These are phyloP conservation scores for Gigaspora rosea DNA, from an alignment of 192 early-diverging fungal species.

Conservation along the genomic window DNA sequence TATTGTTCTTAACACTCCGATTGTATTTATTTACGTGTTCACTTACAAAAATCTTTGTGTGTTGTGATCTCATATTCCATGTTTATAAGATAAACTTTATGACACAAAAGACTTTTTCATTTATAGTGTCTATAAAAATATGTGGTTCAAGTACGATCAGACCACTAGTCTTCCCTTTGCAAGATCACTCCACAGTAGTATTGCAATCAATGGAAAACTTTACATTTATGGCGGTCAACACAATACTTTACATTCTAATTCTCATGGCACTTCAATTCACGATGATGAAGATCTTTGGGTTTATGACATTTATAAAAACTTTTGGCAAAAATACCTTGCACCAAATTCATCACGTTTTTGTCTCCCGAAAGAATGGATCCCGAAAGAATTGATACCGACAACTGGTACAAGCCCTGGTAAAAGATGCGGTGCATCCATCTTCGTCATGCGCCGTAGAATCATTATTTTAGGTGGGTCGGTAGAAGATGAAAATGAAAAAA, in stretches of 20 bases:
- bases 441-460: not conserved
- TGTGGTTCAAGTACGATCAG: not conserved
- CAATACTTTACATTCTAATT: not conserved
- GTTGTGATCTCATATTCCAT: not conserved
- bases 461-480: slow-evolving; percentile 5
- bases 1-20: not conserved
- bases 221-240: slow-evolving; percentile 27
- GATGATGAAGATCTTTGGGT: slow-evolving; percentile 13
- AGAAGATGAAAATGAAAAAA: not conserved
- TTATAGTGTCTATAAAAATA: not conserved
- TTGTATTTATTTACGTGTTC: not conserved
- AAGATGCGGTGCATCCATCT: slow-evolving; percentile 14
- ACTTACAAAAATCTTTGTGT: not conserved
- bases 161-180: slow-evolving; percentile 1
- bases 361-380: not conserved
- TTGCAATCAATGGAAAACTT: not conserved
- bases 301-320: not conserved
- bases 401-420: not conserved
- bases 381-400: not conserved
- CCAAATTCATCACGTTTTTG: not conserved
- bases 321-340: not conserved
- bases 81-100: not conserved
- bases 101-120: slow-evolving; percentile 14
- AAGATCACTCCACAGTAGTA: not conserved
- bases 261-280: not conserved